Evolutionary conservation across 2,329 filamentous ascomycete genomes (phyloP).

Genomic region (Aspergillus sp.): DNA sequence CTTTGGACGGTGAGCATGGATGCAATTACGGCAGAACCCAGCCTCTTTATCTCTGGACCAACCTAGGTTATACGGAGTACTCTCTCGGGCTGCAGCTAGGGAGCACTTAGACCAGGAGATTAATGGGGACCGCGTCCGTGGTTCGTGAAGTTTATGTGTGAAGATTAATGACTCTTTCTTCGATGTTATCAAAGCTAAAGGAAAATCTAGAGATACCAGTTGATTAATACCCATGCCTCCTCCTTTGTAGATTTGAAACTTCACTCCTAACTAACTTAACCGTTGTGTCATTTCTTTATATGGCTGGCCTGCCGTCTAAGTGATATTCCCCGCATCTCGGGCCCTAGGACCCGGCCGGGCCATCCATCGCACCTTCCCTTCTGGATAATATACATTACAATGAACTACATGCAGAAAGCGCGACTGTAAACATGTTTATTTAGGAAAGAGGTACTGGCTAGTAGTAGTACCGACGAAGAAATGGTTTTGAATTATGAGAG

Average conservation of each 20-base stretch:
- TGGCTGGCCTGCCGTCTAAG: too few species aligned
- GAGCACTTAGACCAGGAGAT: background rate
- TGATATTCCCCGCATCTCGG: too few species aligned
- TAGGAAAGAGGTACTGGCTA: too few species aligned
- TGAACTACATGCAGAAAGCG: too few species aligned
- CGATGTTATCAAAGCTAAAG: slow-evolving; percentile 18
- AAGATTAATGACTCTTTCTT: slow-evolving; percentile 31
- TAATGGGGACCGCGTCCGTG: slow-evolving; percentile 3
- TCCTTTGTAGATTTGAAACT: background rate
- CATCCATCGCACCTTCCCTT: too few species aligned
- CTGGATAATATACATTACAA: too few species aligned
- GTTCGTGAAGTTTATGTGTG: slow-evolving; percentile 22
- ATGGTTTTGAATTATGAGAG: too few species aligned
- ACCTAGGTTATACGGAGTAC: background rate
- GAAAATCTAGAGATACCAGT: slow-evolving; percentile 35
- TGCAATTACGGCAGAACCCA: background rate
- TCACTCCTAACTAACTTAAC: background rate
- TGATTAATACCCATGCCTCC: background rate
- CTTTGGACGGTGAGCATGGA: slow-evolving; percentile 27
- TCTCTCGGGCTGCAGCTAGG: background rate
- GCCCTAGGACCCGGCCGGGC: too few species aligned
- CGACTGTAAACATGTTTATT: too few species aligned
- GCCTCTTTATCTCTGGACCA: background rate
- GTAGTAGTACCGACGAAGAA: too few species aligned
- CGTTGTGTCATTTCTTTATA: too few species aligned